Percentiles rank a stretch among this genome's conserved stretches.
Conservation (phyloP, 371 early-diverging fungal species). For the Mucor lusitanicus region DNA sequence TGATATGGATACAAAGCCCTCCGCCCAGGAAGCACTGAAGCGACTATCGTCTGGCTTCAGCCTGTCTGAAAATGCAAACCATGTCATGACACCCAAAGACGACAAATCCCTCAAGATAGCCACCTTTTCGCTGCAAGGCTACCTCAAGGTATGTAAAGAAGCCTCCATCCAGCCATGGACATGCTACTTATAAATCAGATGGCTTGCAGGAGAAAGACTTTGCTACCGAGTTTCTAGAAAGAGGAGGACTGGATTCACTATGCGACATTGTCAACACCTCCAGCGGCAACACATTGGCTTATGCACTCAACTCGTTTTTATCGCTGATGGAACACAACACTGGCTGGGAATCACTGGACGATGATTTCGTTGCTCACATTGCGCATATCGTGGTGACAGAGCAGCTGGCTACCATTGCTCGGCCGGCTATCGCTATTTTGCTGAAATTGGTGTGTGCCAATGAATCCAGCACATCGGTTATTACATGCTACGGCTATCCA, state of each 20-base stretch:
- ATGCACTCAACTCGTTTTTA: slow-evolving; percentile 69
- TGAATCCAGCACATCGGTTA: slow-evolving; percentile 1
- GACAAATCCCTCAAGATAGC: slow-evolving; percentile 63
- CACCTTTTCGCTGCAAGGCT: slow-evolving; percentile 67
- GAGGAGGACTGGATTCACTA: slow-evolving; percentile 64
- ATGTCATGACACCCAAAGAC: slow-evolving; percentile 41
- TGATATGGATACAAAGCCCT: slow-evolving; percentile 38
- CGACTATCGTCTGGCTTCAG: slow-evolving; percentile 40
- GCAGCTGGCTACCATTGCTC: slow-evolving; percentile 70
- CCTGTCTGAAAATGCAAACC: slow-evolving; percentile 22
- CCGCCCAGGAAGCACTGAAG: slow-evolving; percentile 47
- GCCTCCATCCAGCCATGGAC: background rate
- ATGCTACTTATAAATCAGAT: background rate
- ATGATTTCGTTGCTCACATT: slow-evolving; percentile 57
- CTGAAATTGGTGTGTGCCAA: slow-evolving; percentile 65
- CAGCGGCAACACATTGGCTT: slow-evolving; percentile 72
- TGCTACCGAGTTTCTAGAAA: slow-evolving; percentile 66
- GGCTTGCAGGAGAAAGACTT: slow-evolving; percentile 66
- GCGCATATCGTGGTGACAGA: slow-evolving; percentile 65
- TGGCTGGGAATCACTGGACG: slow-evolving; percentile 61
- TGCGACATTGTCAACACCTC: slow-evolving; percentile 61
- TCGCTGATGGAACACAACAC: slow-evolving; percentile 71
- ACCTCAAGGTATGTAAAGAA: slow-evolving; percentile 52
- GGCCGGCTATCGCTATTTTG: slow-evolving; percentile 73
- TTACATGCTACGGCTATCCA: slow-evolving; percentile 23